Percentiles rank a stretch among this genome's conserved stretches.
phyloP scores from a whole-genome alignment of 768 basidiomycete genomes.

The Rhodotorula paludigena region DNA sequence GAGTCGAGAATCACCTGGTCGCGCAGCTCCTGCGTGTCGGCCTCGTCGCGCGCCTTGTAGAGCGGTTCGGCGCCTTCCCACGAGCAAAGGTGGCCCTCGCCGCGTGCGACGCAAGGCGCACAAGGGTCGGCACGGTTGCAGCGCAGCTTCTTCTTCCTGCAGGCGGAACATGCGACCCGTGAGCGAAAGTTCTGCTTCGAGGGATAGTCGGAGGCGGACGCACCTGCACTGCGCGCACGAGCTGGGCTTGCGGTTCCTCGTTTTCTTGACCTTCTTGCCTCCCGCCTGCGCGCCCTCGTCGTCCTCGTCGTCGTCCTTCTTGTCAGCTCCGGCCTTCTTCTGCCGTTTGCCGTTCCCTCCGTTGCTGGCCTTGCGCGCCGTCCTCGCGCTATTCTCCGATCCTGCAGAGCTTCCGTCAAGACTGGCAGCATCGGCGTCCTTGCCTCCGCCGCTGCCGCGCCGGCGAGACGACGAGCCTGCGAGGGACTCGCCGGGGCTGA shows the following conservation, averaged over 20 bases:
- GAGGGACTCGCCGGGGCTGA: not conserved
- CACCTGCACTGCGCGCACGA: slow-evolving; percentile 12
- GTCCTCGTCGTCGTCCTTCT: not conserved
- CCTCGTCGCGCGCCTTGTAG: slow-evolving; percentile 20
- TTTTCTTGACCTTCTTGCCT: slow-evolving; percentile 21
- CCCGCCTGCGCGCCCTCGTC: not conserved
- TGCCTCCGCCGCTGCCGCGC: not conserved
- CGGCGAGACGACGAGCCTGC: not conserved
- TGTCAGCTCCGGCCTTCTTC: not conserved
- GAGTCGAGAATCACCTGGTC: too few species aligned
- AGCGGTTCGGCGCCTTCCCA: slow-evolving; percentile 32
- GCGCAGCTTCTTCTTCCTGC: slow-evolving; percentile 22
- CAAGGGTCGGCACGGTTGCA: slow-evolving; percentile 31
- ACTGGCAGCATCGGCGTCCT: not conserved
- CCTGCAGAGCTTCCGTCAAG: not conserved
- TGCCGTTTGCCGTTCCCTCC: not conserved
- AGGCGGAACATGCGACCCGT: too few species aligned
- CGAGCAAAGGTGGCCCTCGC: slow-evolving; percentile 10
- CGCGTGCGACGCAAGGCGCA: slow-evolving; percentile 19
- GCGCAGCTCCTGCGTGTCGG: slow-evolving; percentile 26
- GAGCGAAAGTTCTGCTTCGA: not conserved
- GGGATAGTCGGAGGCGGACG: not conserved
- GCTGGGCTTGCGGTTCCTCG: slow-evolving; percentile 32
- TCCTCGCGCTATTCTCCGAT: not conserved
- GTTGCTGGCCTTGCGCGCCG: too few species aligned